Base-by-base conservation (phyloP, 495 filamentous ascomycete species). In the Neurospora sp. region DNA sequence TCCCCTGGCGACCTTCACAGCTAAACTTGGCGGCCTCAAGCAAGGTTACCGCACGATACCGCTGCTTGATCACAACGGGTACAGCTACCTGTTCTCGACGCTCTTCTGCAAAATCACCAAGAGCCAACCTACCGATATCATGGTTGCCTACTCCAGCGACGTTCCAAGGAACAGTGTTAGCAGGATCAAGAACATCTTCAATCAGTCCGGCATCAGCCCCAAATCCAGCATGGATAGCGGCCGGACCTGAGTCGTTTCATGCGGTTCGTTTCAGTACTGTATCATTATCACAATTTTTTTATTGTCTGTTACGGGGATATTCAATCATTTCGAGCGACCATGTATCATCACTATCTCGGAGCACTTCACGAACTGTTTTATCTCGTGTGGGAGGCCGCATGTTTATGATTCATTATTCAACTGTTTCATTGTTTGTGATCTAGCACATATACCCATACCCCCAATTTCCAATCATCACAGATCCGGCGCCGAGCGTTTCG, bases 41-140 rank as follows among this genome's bases (percentile, higher is more conserved):
- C 90, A 97, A 80, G 96, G 96, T n/a, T 99, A 96, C 77, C 95
- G 95, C 69, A 96, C 97, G 75, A 86, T 99, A 46, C 96, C 95
- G n/a, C 86, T 99, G n/a, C 91, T 90, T 77, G 92, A 97, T 80
- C 85, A 87, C 61, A 91, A 93, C 72, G 96, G 95, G 70, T 94
- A 98, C 71, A 93, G 92, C 74, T 98, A 94, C 79, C 85, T 97
- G 31, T 96, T 96, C 81, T 97, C 96, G n/a, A 96, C 93, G 1
- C 83, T 99, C 41, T 97, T 99, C 82, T 96, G 93, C 81, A 89
- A 88, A 72, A 92, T 98, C 80, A 88, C 89, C 71, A 93, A 89
- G 53, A 83, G 84, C 35, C 85, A 84, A n/a, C 79, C 85, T n/a
- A 84, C 82, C 4, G 84, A 83, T 59, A 80, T 88, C 71, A 87